Percentiles rank a stretch among this genome's conserved stretches.
These are phyloP conservation scores for Picea mariana DNA, from an alignment of 83 land plant species.

Conservation along the genomic window DNA sequence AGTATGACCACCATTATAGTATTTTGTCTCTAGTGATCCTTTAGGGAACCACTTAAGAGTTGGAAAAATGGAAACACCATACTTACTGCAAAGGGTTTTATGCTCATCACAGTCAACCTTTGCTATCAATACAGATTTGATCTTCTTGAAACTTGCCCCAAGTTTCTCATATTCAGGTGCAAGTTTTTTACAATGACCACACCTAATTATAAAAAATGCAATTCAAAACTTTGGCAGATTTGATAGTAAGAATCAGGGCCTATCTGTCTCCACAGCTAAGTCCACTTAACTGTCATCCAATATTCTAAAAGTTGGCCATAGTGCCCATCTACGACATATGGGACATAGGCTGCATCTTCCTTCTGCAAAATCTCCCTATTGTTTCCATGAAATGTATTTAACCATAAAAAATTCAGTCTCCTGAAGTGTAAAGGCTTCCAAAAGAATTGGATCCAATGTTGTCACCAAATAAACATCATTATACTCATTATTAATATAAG, in stretches of 20 bases:
- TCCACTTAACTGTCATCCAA: no score
- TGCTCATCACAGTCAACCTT: slow-evolving; percentile 99
- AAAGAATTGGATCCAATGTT: slow-evolving; percentile 80
- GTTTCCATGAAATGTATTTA: no score
- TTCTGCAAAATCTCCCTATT: no score
- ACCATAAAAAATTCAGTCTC: no score
- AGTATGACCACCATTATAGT: slow-evolving; percentile 89
- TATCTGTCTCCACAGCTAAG: no score
- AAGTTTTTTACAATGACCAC: slow-evolving; percentile 98
- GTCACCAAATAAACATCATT: slow-evolving; percentile 92
- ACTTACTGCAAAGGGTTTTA: slow-evolving; percentile 85
- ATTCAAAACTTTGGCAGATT: no score
- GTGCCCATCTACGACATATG: no score
- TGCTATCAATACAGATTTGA: slow-evolving; percentile 85
- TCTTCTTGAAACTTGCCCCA: slow-evolving; percentile 79
- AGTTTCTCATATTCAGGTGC: slow-evolving; percentile 99
- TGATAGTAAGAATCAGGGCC: no score
- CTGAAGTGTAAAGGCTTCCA: no score
- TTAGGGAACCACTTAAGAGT: slow-evolving; percentile 98
- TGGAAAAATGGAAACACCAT: slow-evolving; percentile 86
- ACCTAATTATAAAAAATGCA: no score
- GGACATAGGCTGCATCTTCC: no score
- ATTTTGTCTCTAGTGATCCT: slow-evolving; percentile 93
- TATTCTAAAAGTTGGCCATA: no score
- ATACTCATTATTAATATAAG: slow-evolving; percentile 86